These are phyloP conservation scores for Hansenula sp. DNA, from an alignment of 1,139 yeast species.

Conservation along the genomic window DNA sequence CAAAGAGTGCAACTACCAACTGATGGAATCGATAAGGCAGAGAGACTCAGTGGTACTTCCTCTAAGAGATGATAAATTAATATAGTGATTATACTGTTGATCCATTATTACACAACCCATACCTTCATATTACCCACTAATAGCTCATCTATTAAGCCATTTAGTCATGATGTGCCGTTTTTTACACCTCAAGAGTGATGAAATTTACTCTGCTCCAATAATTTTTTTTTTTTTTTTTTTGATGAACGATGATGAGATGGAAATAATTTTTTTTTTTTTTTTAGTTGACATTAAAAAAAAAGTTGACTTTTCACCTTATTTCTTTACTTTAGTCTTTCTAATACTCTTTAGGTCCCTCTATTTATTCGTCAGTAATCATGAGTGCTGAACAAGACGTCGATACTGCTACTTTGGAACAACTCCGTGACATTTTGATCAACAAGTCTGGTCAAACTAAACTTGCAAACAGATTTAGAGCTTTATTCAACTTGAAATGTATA, in stretches of 20 bases:
- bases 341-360: not conserved
- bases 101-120: too few relatives aligned
- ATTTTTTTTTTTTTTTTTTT: not conserved
- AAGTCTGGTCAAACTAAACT: constrained; percentile 63
- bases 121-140: too few relatives aligned
- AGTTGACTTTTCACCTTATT: not conserved
- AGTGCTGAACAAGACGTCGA: constrained; percentile 25
- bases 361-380: not conserved
- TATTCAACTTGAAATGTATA: constrained; percentile 81
- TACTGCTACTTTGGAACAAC: constrained; percentile 54
- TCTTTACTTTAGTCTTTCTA: not conserved
- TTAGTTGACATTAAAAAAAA: not conserved
- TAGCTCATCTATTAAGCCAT: not conserved
- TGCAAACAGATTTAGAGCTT: constrained; percentile 87
- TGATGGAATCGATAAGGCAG: not conserved
- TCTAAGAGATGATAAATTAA: too few relatives aligned
- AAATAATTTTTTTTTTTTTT: not conserved
- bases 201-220: not conserved
- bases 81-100: too few relatives aligned
- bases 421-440: constrained; percentile 67
- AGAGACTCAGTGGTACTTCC: too few relatives aligned
- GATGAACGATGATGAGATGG: constrained; percentile 2
- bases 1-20: not conserved
- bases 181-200: not conserved
- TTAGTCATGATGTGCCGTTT: not conserved